Evolutionary conservation across 192 early-diverging fungal species (phyloP).

Genomic region (Umbelopsis vinacea): DNA sequence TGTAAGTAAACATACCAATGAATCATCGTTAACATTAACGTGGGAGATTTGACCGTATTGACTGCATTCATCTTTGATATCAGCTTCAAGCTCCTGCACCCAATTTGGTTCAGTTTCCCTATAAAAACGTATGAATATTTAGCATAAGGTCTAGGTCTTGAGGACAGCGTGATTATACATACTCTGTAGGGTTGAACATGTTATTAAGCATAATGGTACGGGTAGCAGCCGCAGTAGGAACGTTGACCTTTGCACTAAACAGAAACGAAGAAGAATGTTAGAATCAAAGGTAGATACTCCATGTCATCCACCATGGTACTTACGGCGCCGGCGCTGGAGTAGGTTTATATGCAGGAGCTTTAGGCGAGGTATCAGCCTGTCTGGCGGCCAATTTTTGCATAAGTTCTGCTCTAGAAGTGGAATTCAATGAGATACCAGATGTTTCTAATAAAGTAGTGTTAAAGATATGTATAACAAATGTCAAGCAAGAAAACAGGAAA

Average conservation of each 20-base stretch:
- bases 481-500: not conserved
- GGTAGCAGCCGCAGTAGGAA: constrained; percentile 59
- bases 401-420: constrained; percentile 71
- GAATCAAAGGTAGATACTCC: not conserved
- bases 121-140: not conserved
- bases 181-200: constrained; percentile 88
- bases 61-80: constrained; percentile 81
- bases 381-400: constrained; percentile 83
- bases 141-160: no score
- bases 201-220: constrained; percentile 79
- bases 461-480: not conserved
- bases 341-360: constrained; percentile 28
- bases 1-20: constrained; percentile 47
- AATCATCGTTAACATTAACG: constrained; percentile 72
- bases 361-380: constrained; percentile 40
- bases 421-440: constrained; percentile 68
- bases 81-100: constrained; percentile 83
- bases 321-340: constrained; percentile 15
- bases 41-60: constrained; percentile 79
- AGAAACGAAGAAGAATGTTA: not conserved
- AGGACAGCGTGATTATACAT: constrained; percentile 32
- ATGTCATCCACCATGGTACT: not conserved
- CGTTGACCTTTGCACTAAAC: constrained; percentile 39
- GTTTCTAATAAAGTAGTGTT: constrained; percentile 42
- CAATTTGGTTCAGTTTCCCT: constrained; percentile 85